phyloP scores from a whole-genome alignment of 2,329 filamentous ascomycete genomes.

The Aureobasidium subglaciale region DNA sequence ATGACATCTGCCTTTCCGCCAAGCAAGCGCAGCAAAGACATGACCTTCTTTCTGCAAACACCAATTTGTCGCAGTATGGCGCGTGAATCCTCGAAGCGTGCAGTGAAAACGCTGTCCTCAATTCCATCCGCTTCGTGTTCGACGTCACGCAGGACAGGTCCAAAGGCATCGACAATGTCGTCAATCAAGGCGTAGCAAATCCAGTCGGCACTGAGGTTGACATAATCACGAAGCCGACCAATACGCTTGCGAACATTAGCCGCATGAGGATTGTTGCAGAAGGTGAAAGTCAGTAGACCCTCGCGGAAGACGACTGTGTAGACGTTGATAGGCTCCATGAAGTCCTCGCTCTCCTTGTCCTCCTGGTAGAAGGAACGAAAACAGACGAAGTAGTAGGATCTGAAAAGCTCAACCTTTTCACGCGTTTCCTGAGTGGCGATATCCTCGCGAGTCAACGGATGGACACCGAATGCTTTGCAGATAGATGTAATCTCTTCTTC shows the following conservation, averaged over 20 bases:
- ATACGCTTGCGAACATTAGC: slow-evolving; percentile 87
- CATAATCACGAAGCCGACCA: slow-evolving; percentile 85
- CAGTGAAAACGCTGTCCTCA: slow-evolving; percentile 91
- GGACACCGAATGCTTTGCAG: slow-evolving; percentile 90
- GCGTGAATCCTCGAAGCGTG: slow-evolving; percentile 82
- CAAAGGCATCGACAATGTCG: slow-evolving; percentile 95
- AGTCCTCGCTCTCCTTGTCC: slow-evolving; percentile 69
- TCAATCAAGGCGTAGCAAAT: slow-evolving; percentile 98
- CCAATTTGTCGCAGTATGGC: slow-evolving; percentile 83
- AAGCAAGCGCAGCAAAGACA: slow-evolving; percentile 84
- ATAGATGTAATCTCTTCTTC: slow-evolving; percentile 82
- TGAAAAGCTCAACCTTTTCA: slow-evolving; percentile 97
- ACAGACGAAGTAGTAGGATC: slow-evolving; percentile 95
- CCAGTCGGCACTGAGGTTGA: slow-evolving; percentile 93
- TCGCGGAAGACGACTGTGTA: slow-evolving; percentile 97
- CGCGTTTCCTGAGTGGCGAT: slow-evolving; percentile 91
- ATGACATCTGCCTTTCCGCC: slow-evolving; percentile 98
- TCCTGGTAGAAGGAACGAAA: slow-evolving; percentile 89
- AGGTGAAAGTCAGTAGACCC: slow-evolving; percentile 91
- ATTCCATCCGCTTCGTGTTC: slow-evolving; percentile 87
- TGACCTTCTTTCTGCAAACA: slow-evolving; percentile 85
- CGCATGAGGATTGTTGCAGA: slow-evolving; percentile 78
- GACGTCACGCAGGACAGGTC: slow-evolving; percentile 77
- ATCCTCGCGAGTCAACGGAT: slow-evolving; percentile 92
- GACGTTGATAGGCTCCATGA: slow-evolving; percentile 90